These are phyloP conservation scores for Paraphaeosphaeria sporulosa DNA, from an alignment of 2,329 filamentous ascomycete species.

Conservation along the genomic window DNA sequence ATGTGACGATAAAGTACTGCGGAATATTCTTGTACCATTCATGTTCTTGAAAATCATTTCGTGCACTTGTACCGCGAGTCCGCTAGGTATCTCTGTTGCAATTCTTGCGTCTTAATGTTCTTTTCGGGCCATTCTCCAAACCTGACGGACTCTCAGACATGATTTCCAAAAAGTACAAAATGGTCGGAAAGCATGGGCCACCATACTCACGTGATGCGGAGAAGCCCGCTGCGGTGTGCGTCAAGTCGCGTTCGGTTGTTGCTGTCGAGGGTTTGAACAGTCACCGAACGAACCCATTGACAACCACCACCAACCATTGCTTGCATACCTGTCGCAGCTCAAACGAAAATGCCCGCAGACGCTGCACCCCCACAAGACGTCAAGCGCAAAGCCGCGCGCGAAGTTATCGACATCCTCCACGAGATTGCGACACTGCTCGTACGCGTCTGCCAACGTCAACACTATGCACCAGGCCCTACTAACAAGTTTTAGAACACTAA, in stretches of 20 bases:
- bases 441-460: slow-evolving; percentile 43
- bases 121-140: not conserved
- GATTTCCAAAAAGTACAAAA: not conserved
- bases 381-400: slow-evolving; percentile 79
- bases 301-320: not conserved
- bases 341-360: slow-evolving; percentile 7
- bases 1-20: too few relatives aligned
- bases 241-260: slow-evolving; percentile 1
- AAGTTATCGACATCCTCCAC: slow-evolving; percentile 80
- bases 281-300: not conserved
- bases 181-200: not conserved
- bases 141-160: too few relatives aligned
- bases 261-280: not conserved
- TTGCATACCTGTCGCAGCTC: slow-evolving; percentile 18
- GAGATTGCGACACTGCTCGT: slow-evolving; percentile 92
- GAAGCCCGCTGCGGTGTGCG: not conserved
- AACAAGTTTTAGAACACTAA: slow-evolving; percentile 78
- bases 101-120: not conserved
- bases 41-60: not conserved
- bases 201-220: slow-evolving; percentile 1
- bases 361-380: slow-evolving; percentile 41
- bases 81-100: not conserved
- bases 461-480: not conserved
- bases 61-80: too few relatives aligned
- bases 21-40: not conserved